These are phyloP conservation scores for Aegilops bicornis DNA, from an alignment of 176 grass and related monocot species.

Conservation along the genomic window DNA sequence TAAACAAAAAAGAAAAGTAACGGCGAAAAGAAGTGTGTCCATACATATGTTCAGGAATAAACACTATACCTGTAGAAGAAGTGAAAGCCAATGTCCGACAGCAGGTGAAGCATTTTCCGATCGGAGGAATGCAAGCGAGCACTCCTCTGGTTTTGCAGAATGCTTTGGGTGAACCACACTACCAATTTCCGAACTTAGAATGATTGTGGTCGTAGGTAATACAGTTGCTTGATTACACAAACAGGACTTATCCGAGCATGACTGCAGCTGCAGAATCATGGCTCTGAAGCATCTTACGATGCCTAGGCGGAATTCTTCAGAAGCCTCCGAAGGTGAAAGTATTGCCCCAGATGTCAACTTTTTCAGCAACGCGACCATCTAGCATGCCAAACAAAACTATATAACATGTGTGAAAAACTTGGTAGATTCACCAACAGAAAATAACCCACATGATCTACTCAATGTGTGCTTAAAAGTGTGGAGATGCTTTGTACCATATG, in stretches of 20 bases:
- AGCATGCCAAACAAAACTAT: conserved; percentile 8
- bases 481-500: neutral
- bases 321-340: conserved; percentile 76
- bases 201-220: conserved; percentile 36
- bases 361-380: conserved; percentile 84
- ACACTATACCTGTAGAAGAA: conserved; percentile 74
- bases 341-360: conserved; percentile 75
- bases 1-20: conserved; percentile 8
- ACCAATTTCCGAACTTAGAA: conserved; percentile 22
- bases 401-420: neutral
- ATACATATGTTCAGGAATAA: conserved; percentile 1
- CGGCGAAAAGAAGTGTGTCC: neutral
- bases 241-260: conserved; percentile 60
- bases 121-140: conserved; percentile 79
- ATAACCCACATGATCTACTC: neutral
- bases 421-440: neutral
- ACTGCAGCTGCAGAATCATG: conserved; percentile 70
- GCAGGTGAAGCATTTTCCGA: conserved; percentile 86
- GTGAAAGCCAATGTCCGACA: conserved; percentile 87
- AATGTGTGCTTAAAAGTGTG: neutral
- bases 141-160: conserved; percentile 51
- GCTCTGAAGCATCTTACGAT: conserved; percentile 83
- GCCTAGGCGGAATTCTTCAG: conserved; percentile 83
- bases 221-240: conserved; percentile 57
- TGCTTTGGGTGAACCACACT: conserved; percentile 22